Evolutionary conservation across 805 yeast genomes (phyloP), one percentile per base, ranked within the genome.

Genomic region (Candida boleticola): DNA sequence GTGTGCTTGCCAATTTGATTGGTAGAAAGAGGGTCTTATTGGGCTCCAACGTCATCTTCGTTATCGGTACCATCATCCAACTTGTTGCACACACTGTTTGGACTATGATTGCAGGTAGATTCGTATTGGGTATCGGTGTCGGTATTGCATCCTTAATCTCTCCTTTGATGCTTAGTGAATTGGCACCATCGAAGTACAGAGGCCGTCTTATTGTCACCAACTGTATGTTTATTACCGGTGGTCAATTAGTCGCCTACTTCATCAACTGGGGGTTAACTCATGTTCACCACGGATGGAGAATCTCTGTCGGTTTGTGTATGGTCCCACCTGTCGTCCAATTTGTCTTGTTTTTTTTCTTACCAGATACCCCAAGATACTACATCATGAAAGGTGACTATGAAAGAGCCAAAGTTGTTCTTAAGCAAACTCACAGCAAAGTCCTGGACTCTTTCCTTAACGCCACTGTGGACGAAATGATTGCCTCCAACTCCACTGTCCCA

Each of bases 71-170:
- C 17, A 76, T 79, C 34, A 68, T 90, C 45, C 99, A 92, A 68
- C 79, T 93, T 44, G 86, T 83, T 23, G 80, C 97, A 6, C 77
- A 79, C 41, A 71, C 82, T 3, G 83, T 89, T 45, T 88, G 97
- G 95, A 82, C 85, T 35, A 92, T 92, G 98, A 83, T 88, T 48
- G 82, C 69, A 11, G 99, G 98, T 34, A 77, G 98, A 60, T 83
- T 93, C 50, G 72, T 92, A 37, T 86, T 93, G 84, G 99, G 99
- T 14, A 86, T 87, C 63, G 98, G 97, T 53, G 97, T 92, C 21
- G 99, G 99, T 52, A 77, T 87, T 42, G 98, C 97, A 1, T 89
- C 97, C 2, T 71, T 92, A 41, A 84, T 89, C 42, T 89, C 98
- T n/a, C 99, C 99, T 1, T 72, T 92, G 43, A 90, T 89, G 73